Evolutionary conservation across 2,329 filamentous ascomycete genomes (phyloP).

Genomic region (Cordyceps javanica): DNA sequence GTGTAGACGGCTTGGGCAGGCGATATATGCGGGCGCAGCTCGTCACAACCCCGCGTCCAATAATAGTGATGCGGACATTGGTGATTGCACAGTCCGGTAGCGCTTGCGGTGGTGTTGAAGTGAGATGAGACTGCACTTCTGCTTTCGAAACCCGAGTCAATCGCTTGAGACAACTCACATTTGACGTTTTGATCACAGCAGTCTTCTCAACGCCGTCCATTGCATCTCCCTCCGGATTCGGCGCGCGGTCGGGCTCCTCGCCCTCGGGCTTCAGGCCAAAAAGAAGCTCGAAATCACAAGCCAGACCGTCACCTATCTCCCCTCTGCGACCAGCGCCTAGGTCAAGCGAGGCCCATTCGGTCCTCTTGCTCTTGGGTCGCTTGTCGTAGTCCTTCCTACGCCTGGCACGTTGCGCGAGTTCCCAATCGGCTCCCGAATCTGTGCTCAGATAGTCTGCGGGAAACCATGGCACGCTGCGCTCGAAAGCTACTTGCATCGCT

Average conservation of each 20-base stretch:
- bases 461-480: slow-evolving; percentile 74
- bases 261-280: slow-evolving; percentile 30
- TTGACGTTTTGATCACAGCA: neutral
- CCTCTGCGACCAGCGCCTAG: slow-evolving; percentile 70
- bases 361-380: slow-evolving; percentile 67
- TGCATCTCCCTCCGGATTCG: neutral
- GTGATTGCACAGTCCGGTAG: slow-evolving; percentile 38
- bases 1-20: slow-evolving; percentile 43
- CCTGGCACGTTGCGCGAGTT: slow-evolving; percentile 56
- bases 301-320: slow-evolving; percentile 75
- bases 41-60: slow-evolving; percentile 63
- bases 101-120: slow-evolving; percentile 15
- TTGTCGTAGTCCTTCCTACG: slow-evolving; percentile 25
- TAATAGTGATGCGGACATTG: slow-evolving; percentile 60
- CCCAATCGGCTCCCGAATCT: slow-evolving; percentile 72
- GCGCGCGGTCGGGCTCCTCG: neutral
- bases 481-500: slow-evolving; percentile 72
- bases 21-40: slow-evolving; percentile 80
- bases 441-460: slow-evolving; percentile 80
- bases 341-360: slow-evolving; percentile 67
- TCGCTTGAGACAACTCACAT: slow-evolving; percentile 2
- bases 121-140: slow-evolving; percentile 17
- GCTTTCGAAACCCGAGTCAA: slow-evolving; percentile 25
- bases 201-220: slow-evolving; percentile 11
- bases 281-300: slow-evolving; percentile 76